phyloP scores from a whole-genome alignment of 2,329 filamentous ascomycete species.

The Colletotrichum tropicicola region DNA sequence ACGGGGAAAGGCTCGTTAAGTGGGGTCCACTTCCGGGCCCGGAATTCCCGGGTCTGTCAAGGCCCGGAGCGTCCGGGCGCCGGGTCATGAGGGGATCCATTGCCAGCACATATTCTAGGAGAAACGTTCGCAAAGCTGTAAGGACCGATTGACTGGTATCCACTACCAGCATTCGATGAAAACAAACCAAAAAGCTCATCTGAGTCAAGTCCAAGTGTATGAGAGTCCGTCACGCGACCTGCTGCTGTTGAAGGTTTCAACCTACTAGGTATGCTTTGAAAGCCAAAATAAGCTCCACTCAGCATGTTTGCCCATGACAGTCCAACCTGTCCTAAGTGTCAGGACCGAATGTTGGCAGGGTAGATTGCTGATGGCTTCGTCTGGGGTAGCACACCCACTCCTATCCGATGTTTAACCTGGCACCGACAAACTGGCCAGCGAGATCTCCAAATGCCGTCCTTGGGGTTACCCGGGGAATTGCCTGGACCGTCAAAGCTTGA shows the following conservation, averaged over 20 bases:
- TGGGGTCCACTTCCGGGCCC: neutral
- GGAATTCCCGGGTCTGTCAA: neutral
- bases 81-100: neutral
- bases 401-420: slow-evolving; percentile 16
- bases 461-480: slow-evolving; percentile 6
- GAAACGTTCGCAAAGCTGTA: neutral
- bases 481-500: slow-evolving; percentile 20
- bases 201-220: neutral
- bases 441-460: neutral
- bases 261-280: neutral
- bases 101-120: too few species aligned
- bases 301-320: neutral
- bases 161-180: accelerated
- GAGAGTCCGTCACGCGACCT: neutral
- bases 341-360: neutral
- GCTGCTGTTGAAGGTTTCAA: neutral
- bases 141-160: neutral
- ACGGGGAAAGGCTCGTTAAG: too few species aligned
- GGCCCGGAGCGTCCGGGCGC: neutral
- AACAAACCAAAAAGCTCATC: neutral
- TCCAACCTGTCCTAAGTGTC: neutral
- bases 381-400: neutral
- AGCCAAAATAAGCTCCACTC: neutral
- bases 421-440: neutral
- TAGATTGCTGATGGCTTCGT: neutral